Evolutionary conservation across 1,284 basidiomycete species (phyloP), one percentile per base, ranked within the genome.

Genomic region (Puccinia polysora): DNA sequence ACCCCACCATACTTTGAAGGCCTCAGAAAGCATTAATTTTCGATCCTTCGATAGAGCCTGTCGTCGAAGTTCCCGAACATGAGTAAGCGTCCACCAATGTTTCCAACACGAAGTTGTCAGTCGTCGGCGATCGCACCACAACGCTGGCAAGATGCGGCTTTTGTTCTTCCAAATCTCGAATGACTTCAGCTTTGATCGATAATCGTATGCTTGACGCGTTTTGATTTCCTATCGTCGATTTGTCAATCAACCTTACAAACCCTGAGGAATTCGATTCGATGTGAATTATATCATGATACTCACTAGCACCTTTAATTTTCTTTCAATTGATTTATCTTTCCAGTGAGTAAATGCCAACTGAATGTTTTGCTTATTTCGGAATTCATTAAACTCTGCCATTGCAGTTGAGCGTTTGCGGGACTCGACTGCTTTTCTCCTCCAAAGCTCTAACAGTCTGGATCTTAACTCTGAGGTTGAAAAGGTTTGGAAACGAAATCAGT

Each of bases 1-100:
- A 30, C 55, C 52, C 65, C 65, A 69, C 65, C 65, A 69, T 2
- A 69, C 65, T 45, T 50, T 69, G 20, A 45, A 69, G n/a, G 53
- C 65, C 52, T 69, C 65, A 30, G 53, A 25, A 20, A 69, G 40
- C 10, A 69, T 45, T n/a, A 36, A 38, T n/a, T 47, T 49, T 28
- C 53, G 49, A 34, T 69, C 65, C 15, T 20, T 38, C 8, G 32
- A 47, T 28, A 58, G n/a, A 45, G 65, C 65, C 45, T 47, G 25
- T 49, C 28, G 25, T 12, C 53, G 43, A 36, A 69, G 49, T 20
- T 58, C 34, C 7, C 55, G 28, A 23, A 69, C 43, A 20, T 53
- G 38, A 28, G 55, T 47, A 23, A 69, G 43, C 14, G 30, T 47
- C 14, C 12, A 45, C 65, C 65, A 69, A 49, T 69, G 65, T 30